Conservation (phyloP, 2,329 filamentous ascomycete species). For the Leptographium galeiforme region DNA sequence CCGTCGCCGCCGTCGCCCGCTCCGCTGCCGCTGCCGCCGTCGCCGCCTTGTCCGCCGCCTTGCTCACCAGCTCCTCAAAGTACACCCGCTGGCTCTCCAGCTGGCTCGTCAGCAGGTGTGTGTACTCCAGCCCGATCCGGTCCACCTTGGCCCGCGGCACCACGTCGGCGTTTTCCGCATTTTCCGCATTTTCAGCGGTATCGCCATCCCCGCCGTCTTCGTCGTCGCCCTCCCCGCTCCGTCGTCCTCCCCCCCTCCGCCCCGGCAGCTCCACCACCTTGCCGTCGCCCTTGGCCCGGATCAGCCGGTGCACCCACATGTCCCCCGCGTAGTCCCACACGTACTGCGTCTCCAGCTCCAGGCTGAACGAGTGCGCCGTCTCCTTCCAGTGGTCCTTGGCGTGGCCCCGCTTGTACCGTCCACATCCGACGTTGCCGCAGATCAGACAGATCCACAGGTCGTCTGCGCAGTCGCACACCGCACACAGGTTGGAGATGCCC, state of each 20-base stretch:
- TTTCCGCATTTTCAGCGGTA: background rate
- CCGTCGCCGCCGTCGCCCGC: constrained; percentile 38
- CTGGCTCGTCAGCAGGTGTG: constrained; percentile 82
- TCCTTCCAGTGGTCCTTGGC: constrained; percentile 89
- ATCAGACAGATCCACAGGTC: constrained; percentile 95
- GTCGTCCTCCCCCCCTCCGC: background rate
- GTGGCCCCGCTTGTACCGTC: constrained; percentile 85
- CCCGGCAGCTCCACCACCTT: constrained; percentile 84
- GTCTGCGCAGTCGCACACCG: constrained; percentile 61
- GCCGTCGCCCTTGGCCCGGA: constrained; percentile 84
- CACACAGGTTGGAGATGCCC: constrained; percentile 57
- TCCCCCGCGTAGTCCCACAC: constrained; percentile 98
- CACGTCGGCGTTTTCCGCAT: constrained; percentile 34
- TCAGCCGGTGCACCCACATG: constrained; percentile 88
- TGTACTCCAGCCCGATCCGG: constrained; percentile 85
- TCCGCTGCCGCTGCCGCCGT: constrained; percentile 57
- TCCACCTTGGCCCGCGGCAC: constrained; percentile 57
- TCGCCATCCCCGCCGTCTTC: constrained; percentile 5
- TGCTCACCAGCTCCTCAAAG: constrained; percentile 83
- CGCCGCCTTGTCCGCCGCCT: constrained; percentile 78
- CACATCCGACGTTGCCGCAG: constrained; percentile 85
- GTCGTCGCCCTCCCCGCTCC: background rate
- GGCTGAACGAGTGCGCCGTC: constrained; percentile 78
- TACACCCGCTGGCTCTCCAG: constrained; percentile 86
- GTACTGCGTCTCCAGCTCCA: constrained; percentile 85